Evolutionary conservation across 257 asterid genomes (phyloP).

Genomic region (Perilla frutescens): DNA sequence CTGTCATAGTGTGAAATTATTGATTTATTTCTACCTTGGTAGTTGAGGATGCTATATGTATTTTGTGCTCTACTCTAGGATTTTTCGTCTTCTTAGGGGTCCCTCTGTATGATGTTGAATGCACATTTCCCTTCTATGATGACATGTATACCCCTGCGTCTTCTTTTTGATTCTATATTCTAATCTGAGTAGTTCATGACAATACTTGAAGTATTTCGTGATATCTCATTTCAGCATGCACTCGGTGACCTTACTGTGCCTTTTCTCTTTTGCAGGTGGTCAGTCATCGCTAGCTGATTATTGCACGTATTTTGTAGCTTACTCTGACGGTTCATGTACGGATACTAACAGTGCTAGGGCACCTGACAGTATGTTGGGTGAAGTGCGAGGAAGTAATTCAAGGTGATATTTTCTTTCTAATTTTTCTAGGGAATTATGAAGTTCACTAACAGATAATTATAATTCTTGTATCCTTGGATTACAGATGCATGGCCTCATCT

Average conservation of each 20-base stretch:
- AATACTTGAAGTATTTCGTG: not conserved
- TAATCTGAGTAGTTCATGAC: not conserved
- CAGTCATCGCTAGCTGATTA: slow-evolving; percentile 99
- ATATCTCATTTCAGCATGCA: slow-evolving; percentile 4
- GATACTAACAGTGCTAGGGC: slow-evolving; percentile 94
- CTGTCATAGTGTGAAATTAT: not conserved
- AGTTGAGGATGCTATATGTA: not conserved
- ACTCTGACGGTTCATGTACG: slow-evolving; percentile 98
- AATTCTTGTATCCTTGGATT: slow-evolving; percentile 23
- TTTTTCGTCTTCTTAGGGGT: not conserved
- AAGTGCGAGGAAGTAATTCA: slow-evolving; percentile 90
- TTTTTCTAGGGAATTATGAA: not conserved
- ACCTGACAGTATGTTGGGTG: slow-evolving; percentile 98
- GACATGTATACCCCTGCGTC: not conserved
- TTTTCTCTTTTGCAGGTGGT: slow-evolving; percentile 69
- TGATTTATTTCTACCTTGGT: slow-evolving; percentile 6
- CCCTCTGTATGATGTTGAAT: not conserved
- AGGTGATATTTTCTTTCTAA: slow-evolving; percentile 53
- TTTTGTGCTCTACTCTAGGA: slow-evolving; percentile 5
- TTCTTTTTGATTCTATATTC: not conserved
- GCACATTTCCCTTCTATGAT: not conserved
- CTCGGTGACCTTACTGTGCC: slow-evolving; percentile 20
- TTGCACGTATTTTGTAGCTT: slow-evolving; percentile 95
- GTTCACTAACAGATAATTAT: slow-evolving; percentile 24
- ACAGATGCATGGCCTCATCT: slow-evolving; percentile 93